phyloP scores from a whole-genome alignment of 2,329 filamentous ascomycete species.

The Verticillium alfalfae region DNA sequence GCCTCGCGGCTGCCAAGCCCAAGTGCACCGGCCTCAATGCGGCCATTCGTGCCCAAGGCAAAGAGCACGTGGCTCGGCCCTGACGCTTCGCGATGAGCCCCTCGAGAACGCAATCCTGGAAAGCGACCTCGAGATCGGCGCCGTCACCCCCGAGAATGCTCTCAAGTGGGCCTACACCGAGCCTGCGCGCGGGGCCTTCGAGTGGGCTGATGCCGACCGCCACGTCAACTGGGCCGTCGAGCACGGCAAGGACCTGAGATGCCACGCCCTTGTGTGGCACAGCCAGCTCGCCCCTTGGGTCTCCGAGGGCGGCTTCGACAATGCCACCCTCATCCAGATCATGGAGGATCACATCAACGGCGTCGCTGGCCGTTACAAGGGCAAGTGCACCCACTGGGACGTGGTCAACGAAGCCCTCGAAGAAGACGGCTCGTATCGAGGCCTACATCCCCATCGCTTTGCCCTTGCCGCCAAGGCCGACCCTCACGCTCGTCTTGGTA shows the following conservation, averaged over 20 bases:
- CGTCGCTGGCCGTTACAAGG: conserved; percentile 52
- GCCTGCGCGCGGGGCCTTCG: conserved; percentile 52
- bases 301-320: conserved; percentile 42
- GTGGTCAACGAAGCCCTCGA: conserved; percentile 59
- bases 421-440: conserved; percentile 49
- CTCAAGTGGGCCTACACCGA: conserved; percentile 55
- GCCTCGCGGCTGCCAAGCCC: conserved; percentile 1
- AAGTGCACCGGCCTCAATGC: conserved; percentile 13
- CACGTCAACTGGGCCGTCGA: conserved; percentile 35
- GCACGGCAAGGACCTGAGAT: conserved; percentile 44
- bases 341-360: conserved; percentile 51
- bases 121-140: conserved; percentile 47
- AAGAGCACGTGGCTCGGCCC: conserved; percentile 49
- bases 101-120: conserved; percentile 45
- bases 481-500: conserved; percentile 51
- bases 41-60: conserved; percentile 17
- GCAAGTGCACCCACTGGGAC: conserved; percentile 59
- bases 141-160: conserved; percentile 45
- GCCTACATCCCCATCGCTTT: conserved; percentile 56
- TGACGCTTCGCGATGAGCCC: conserved; percentile 46
- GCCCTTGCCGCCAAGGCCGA: conserved; percentile 47
- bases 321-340: conserved; percentile 47
- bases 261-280: conserved; percentile 49
- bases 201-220: conserved; percentile 52
- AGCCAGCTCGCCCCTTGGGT: conserved; percentile 33